A percentile compares a stretch with the other conserved stretches of the same genome.
Evolutionary conservation across 23 red algal species (phyloP).

Genomic region (Gracilaria vermiculophylla): DNA sequence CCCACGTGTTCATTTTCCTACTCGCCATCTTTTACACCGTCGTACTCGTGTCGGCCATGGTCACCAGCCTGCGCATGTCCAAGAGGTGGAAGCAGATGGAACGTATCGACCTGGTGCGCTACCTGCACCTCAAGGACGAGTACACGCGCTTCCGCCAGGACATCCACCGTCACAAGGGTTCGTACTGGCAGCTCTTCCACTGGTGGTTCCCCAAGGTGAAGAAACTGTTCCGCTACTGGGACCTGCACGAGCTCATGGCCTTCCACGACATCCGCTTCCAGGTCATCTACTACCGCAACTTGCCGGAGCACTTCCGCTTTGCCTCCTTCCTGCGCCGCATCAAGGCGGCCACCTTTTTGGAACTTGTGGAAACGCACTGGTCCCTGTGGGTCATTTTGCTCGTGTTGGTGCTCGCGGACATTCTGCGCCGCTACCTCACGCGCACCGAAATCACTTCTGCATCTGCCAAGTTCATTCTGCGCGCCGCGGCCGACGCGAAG

Average conservation of each 20-base stretch:
- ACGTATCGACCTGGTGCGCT: conserved; percentile 53
- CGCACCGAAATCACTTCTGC: background rate
- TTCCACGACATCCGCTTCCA: conserved; percentile 89
- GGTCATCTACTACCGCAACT: conserved; percentile 78
- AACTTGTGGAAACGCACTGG: conserved; percentile 84
- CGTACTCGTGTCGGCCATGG: conserved; percentile 42
- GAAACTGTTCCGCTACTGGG: conserved; percentile 39
- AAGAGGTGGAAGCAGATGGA: conserved; percentile 72
- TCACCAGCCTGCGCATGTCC: conserved; percentile 45
- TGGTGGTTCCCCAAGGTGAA: conserved; percentile 66
- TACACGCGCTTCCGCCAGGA: conserved; percentile 28
- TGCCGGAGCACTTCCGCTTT: conserved; percentile 79
- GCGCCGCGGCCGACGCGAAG: background rate
- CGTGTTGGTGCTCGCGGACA: conserved; percentile 39
- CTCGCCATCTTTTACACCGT: conserved; percentile 78
- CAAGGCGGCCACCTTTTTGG: conserved; percentile 50
- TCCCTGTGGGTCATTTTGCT: conserved; percentile 60
- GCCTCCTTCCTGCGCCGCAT: conserved; percentile 73
- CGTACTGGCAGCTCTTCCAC: conserved; percentile 52
- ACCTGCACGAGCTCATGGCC: conserved; percentile 78
- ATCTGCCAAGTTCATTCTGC: background rate
- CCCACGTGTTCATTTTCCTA: conserved; percentile 86
- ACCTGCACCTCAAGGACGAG: conserved; percentile 71
- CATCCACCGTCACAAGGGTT: conserved; percentile 34
- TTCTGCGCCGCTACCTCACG: conserved; percentile 40